Base-by-base conservation (phyloP, 169 alveolate species). In the Plasmodium gaboni region DNA sequence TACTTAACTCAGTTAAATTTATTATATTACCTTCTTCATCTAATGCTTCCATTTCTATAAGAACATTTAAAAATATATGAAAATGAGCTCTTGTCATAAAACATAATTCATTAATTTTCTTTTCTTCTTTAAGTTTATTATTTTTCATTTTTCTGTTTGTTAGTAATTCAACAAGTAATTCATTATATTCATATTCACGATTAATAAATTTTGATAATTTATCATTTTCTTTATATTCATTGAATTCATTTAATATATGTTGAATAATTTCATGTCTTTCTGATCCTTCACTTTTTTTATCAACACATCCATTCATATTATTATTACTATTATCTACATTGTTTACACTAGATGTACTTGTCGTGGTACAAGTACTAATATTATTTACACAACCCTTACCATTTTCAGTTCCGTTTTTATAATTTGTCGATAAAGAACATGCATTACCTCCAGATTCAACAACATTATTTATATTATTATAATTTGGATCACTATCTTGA, bases 1-100 rank as follows among this genome's bases (percentile, higher is more conserved):
- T 55, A 26, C 95, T 86, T 48, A 92, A 72, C 55, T 92, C 96
- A 59, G 93, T 92, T 63, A 94, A 89, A 48, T 93, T 93, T 22
- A 86, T 70, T 64, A 92, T 70, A 28, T 87, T 69, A 10, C 96
- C 92, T 17, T 89, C 85, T 17, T 76, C 83, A 88, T 94, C 96
- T 42, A 94, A 24, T n/a, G 93, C 76, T 22, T 93, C 96, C 67
- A 92, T 89, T 59, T 73, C 85, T 55, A 94, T 69, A 48, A 94
- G 88, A 22, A 88, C 92, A 69, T 94, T 94, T 72, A 90, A 68
- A 67, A 73, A 88, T 15, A 92, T 73, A 22, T 89, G 68, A 61
- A 78, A 89, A 55, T 83, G 91, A n/a, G 42, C 59, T 57, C 59
- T 83, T 19, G 69, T 83, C 76, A 60, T 83, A 72, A 61, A 83